Percentiles rank a stretch among this genome's conserved stretches.
phyloP scores from a whole-genome alignment of 805 yeast species.

The Deakozyma indianensis region DNA sequence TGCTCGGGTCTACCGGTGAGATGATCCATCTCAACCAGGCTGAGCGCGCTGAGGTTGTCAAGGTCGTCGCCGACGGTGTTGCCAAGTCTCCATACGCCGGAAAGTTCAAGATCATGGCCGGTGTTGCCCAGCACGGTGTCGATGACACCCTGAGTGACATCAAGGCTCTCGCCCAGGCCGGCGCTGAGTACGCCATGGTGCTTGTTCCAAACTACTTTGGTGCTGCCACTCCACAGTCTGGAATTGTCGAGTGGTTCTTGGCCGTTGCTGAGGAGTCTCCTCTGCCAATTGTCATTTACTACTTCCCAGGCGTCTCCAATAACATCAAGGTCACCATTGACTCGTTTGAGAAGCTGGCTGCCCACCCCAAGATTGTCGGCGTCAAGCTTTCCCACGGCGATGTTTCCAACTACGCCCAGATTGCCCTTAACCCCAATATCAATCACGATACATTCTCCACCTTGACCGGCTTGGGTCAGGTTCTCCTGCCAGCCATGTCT shows the following conservation, averaged over 20 bases:
- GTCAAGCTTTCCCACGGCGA: slow-evolving; percentile 39
- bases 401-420: slow-evolving; percentile 30
- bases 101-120: slow-evolving; percentile 31
- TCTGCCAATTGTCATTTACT: slow-evolving; percentile 32
- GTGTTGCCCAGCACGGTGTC: slow-evolving; percentile 33
- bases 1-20: slow-evolving; percentile 44
- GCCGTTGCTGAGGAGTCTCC: slow-evolving; percentile 29
- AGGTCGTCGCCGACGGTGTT: slow-evolving; percentile 19
- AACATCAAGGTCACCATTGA: slow-evolving; percentile 24
- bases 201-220: slow-evolving; percentile 38
- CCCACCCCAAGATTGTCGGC: slow-evolving; percentile 34
- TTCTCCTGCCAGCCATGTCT: slow-evolving; percentile 31
- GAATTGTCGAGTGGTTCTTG: slow-evolving; percentile 30
- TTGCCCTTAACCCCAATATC: slow-evolving; percentile 30
- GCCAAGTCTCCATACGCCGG: slow-evolving; percentile 20
- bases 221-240: slow-evolving; percentile 29
- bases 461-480: slow-evolving; percentile 39
- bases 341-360: slow-evolving; percentile 28
- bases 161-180: slow-evolving; percentile 16
- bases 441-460: slow-evolving; percentile 26
- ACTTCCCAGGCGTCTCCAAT: slow-evolving; percentile 38
- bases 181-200: slow-evolving; percentile 18
- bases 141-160: slow-evolving; percentile 28
- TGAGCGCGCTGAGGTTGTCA: slow-evolving; percentile 25
- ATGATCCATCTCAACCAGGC: slow-evolving; percentile 33